Evolutionary conservation across 139 green algal genomes (phyloP).

Genomic region (Volvox reticuliferus): DNA sequence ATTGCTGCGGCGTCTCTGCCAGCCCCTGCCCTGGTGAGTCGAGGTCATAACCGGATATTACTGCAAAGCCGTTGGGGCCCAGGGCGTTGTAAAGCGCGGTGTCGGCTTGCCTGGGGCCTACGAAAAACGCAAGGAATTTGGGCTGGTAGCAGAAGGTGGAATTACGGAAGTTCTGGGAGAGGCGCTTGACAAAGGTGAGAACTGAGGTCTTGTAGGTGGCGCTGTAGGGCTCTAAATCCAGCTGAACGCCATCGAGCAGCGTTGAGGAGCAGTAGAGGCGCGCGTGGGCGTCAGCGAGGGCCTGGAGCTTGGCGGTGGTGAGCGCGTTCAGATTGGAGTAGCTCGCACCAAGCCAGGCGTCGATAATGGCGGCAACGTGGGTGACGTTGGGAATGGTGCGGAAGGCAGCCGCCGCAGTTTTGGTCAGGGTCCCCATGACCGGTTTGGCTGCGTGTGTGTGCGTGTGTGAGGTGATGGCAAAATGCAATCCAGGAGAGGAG

Average conservation of each 20-base stretch:
- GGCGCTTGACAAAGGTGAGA: neutral
- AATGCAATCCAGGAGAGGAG: no score
- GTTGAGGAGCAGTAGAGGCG: neutral
- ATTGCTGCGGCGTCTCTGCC: neutral
- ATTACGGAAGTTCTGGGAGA: neutral
- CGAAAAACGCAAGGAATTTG: constrained; percentile 9
- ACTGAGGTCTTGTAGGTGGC: neutral
- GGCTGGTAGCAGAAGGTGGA: neutral
- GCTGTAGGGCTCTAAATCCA: neutral
- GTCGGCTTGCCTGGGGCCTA: neutral
- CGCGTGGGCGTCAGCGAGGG: neutral
- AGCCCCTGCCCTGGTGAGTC: neutral
- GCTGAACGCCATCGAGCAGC: neutral
- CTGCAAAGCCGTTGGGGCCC: neutral
- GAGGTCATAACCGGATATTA: constrained; percentile 3
- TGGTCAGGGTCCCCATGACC: neutral
- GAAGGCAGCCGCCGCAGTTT: neutral
- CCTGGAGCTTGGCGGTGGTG: neutral
- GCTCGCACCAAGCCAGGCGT: neutral
- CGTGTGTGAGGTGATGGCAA: no score
- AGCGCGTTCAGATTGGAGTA: neutral
- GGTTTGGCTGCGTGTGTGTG: neutral
- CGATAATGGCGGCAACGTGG: neutral
- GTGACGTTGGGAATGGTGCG: constrained; percentile 16
- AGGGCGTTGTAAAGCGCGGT: neutral